phyloP scores from a whole-genome alignment of 805 yeast species.

The Yarrowia keelungensis region DNA sequence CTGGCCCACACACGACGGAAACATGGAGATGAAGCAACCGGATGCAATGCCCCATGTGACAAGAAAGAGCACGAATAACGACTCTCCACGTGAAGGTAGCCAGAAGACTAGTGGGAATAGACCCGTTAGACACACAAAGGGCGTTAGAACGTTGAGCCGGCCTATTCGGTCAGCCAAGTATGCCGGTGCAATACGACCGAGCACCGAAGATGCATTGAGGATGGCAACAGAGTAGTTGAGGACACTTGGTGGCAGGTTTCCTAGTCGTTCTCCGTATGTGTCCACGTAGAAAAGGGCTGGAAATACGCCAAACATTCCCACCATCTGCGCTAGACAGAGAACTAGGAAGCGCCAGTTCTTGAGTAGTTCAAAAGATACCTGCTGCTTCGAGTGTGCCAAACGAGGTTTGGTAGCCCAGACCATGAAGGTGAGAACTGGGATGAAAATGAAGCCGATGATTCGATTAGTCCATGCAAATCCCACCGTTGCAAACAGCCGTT shows the following conservation, averaged over 20 bases:
- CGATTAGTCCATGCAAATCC: constrained; percentile 65
- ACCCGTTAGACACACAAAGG: constrained; percentile 22
- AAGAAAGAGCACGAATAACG: constrained; percentile 45
- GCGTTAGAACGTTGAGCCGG: constrained; percentile 27
- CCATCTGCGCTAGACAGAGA: constrained; percentile 40
- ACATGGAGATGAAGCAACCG: constrained; percentile 50
- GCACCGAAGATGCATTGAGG: constrained; percentile 50
- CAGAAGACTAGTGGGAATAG: constrained; percentile 44
- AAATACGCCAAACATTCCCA: constrained; percentile 46
- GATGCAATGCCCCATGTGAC: constrained; percentile 51
- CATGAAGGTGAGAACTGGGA: constrained; percentile 39
- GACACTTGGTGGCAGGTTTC: constrained; percentile 42
- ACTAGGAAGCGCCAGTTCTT: constrained; percentile 44
- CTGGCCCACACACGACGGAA: constrained; percentile 51
- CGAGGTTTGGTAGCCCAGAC: constrained; percentile 38
- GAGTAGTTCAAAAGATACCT: constrained; percentile 42
- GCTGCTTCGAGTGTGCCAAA: constrained; percentile 10
- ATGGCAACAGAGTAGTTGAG: constrained; percentile 47
- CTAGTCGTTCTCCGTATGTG: constrained; percentile 44
- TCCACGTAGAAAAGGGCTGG: constrained; percentile 49
- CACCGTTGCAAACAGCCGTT: constrained; percentile 52
- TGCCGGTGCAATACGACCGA: constrained; percentile 47
- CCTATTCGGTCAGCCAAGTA: constrained; percentile 27
- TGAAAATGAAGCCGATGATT: constrained; percentile 55
- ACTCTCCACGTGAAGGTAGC: constrained; percentile 40